Conservation (phyloP, 352 stramenopile species). For the Pythium apleroticum region DNA sequence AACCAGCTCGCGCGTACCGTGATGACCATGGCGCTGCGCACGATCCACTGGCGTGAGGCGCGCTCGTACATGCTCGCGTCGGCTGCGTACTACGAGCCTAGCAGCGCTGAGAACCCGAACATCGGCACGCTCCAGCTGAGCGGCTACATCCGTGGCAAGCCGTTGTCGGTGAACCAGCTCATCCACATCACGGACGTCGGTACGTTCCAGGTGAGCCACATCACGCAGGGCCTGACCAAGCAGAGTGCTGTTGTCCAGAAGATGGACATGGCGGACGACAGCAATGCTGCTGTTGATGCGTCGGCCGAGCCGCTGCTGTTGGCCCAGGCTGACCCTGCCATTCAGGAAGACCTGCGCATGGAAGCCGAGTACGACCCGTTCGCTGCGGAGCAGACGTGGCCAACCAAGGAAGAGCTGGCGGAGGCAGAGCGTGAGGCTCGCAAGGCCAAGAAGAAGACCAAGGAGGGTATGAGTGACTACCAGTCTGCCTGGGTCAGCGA, state of each 20-base stretch:
- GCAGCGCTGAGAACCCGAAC: conserved; percentile 42
- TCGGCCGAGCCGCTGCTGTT: conserved; percentile 44
- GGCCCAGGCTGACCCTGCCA: conserved; percentile 52
- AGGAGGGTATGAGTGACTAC: conserved; percentile 89
- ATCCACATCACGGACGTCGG: conserved; percentile 97
- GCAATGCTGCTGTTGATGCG: conserved; percentile 22
- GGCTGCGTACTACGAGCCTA: conserved; percentile 63
- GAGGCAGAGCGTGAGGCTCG: conserved; percentile 75
- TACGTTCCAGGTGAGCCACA: conserved; percentile 89
- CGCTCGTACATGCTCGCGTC: conserved; percentile 88
- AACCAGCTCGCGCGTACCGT: conserved; percentile 80
- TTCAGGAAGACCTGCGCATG: conserved; percentile 83
- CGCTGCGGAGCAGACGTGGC: conserved; percentile 98
- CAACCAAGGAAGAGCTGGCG: conserved; percentile 94
- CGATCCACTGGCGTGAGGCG: conserved; percentile 88
- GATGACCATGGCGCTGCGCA: conserved; percentile 76
- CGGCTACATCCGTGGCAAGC: conserved; percentile 95
- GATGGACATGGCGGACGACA: conserved; percentile 35
- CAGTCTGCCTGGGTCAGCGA: conserved; percentile 93
- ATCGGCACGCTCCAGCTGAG: conserved; percentile 82
- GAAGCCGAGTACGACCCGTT: conserved; percentile 93
- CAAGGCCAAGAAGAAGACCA: conserved; percentile 50
- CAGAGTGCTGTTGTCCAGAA: conserved; percentile 44
- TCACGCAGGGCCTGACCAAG: conserved; percentile 50
- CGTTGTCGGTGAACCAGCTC: conserved; percentile 94